These are phyloP conservation scores for Blepharisma stoltei DNA, from an alignment of 73 alveolate species.

Conservation along the genomic window DNA sequence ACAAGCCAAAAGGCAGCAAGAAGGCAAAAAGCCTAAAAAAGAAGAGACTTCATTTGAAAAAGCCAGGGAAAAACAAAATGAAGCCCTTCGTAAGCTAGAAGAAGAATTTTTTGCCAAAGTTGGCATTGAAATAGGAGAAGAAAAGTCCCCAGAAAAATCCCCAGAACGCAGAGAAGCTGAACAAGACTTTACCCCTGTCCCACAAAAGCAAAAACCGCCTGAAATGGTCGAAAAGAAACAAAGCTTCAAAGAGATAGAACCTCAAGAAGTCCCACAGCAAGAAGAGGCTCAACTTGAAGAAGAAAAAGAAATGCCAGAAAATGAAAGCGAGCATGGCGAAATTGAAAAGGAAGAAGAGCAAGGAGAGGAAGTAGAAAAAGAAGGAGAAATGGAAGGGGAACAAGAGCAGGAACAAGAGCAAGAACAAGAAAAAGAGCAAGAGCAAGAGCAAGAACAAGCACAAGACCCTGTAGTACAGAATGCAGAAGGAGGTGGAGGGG, in stretches of 20 bases:
- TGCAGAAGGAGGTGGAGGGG: too few species aligned
- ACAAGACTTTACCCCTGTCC: not conserved
- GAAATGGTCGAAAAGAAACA: conserved; percentile 1
- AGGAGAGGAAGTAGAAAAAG: not conserved
- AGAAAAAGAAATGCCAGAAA: conserved; percentile 13
- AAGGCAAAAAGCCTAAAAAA: conserved; percentile 42
- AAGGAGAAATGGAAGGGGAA: not conserved
- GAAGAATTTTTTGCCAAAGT: conserved; percentile 36
- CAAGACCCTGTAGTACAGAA: conserved; percentile 20
- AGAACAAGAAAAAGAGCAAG: conserved; percentile 32
- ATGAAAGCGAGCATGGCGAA: not conserved
- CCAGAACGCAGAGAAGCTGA: not conserved
- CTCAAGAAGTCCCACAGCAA: conserved; percentile 12
- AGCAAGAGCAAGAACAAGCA: conserved; percentile 15
- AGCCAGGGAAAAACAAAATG: conserved; percentile 33
- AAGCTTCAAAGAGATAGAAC: not conserved
- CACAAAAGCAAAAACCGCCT: conserved; percentile 21
- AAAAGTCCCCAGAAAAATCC: not conserved
- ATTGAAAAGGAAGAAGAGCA: conserved; percentile 31
- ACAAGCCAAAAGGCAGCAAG: conserved; percentile 67
- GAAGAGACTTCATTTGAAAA: conserved; percentile 41
- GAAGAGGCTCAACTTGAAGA: conserved; percentile 28
- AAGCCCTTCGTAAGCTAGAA: conserved; percentile 35
- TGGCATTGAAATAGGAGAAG: conserved; percentile 38
- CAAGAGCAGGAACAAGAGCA: not conserved